Percentiles rank a stretch among this genome's conserved stretches.
phyloP scores from a whole-genome alignment of 129 eudicot genomes.

The Flaveria linearis region DNA sequence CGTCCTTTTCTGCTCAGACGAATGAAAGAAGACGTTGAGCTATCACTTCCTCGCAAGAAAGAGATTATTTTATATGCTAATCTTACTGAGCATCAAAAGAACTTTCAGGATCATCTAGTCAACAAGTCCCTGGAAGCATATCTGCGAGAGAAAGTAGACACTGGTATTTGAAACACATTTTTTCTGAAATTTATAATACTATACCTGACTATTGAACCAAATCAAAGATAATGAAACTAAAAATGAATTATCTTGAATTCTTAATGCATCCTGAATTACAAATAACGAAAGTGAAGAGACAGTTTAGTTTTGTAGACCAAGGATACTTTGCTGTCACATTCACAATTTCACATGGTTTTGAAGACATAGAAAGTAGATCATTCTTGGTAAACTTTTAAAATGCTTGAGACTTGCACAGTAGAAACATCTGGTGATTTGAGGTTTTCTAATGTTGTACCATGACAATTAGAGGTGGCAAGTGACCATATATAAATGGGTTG shows the following conservation, averaged over 20 bases:
- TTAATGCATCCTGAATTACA: constrained; percentile 4
- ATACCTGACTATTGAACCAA: neutral
- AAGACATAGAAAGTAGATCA: neutral
- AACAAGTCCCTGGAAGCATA: constrained; percentile 65
- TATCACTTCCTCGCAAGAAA: constrained; percentile 85
- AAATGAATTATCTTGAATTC: neutral
- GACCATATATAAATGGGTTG: neutral
- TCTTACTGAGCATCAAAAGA: constrained; percentile 77
- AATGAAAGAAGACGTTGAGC: constrained; percentile 91
- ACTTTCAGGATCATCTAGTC: constrained; percentile 79
- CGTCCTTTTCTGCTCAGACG: constrained; percentile 95
- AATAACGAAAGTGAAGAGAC: neutral
- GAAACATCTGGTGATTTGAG: neutral
- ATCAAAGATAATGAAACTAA: neutral
- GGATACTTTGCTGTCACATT: no score
- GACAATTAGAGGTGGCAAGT: neutral
- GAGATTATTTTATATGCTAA: constrained; percentile 90
- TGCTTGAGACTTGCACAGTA: neutral
- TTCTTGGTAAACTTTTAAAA: neutral
- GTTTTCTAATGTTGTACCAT: neutral
- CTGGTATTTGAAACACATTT: constrained; percentile 43
- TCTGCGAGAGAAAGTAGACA: constrained; percentile 47
- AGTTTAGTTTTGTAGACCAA: no score
- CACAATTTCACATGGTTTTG: no score
- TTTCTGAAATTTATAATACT: neutral